phyloP scores from a whole-genome alignment of 116 monocot genomes.

The Cymodocea nodosa region DNA sequence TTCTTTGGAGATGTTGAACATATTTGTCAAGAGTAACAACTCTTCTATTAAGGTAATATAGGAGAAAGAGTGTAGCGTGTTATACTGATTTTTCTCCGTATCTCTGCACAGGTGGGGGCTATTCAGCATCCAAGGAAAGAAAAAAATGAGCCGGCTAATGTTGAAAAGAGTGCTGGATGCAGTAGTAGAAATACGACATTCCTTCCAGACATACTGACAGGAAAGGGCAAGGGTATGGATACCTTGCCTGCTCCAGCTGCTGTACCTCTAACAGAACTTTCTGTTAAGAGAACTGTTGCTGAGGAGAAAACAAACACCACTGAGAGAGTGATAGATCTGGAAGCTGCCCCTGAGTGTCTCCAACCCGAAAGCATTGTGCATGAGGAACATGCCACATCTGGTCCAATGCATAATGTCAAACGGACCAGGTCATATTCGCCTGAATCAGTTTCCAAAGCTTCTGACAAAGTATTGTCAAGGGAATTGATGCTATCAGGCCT shows the following conservation, averaged over 20 bases:
- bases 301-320: slow-evolving; percentile 1
- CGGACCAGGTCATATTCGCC: slow-evolving; percentile 9
- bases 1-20: too few relatives aligned
- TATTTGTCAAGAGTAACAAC: too few relatives aligned
- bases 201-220: not conserved
- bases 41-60: too few relatives aligned
- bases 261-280: not conserved
- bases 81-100: too few relatives aligned
- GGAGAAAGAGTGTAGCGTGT: too few relatives aligned
- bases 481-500: slow-evolving; percentile 2
- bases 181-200: not conserved
- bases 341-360: not conserved
- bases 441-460: slow-evolving; percentile 6
- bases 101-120: too few relatives aligned
- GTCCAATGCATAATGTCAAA: slow-evolving; percentile 10
- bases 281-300: not conserved
- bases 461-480: slow-evolving; percentile 1
- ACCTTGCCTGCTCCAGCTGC: not conserved
- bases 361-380: not conserved
- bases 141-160: too few relatives aligned
- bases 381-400: slow-evolving; percentile 5
- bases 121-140: too few relatives aligned
- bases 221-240: not conserved
- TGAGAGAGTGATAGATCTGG: slow-evolving; percentile 9
- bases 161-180: too few relatives aligned